Percentiles rank a stretch among this genome's conserved stretches.
Conservation (phyloP, 2,329 filamentous ascomycete species). For the Fulvia fulva region DNA sequence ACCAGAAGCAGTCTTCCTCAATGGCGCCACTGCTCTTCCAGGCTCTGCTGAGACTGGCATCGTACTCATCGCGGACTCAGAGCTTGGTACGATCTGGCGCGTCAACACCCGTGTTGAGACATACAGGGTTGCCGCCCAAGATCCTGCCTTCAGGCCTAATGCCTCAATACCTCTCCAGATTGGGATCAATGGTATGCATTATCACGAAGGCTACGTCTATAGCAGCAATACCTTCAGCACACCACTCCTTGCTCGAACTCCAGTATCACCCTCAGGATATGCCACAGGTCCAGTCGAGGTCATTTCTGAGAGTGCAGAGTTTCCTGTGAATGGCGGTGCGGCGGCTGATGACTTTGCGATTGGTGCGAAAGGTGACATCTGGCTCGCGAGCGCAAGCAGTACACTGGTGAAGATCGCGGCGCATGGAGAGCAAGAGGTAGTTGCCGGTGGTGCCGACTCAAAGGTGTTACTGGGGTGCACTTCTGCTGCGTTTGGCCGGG, state of each 20-base stretch:
- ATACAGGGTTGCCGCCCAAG: constrained; percentile 10
- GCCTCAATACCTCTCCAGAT: constrained; percentile 2
- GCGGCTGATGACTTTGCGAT: constrained; percentile 17
- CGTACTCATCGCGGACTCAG: constrained; percentile 13
- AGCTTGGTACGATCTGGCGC: constrained; percentile 10
- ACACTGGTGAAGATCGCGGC: constrained; percentile 15
- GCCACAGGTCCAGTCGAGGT: constrained; percentile 9
- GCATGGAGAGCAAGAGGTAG: constrained; percentile 5
- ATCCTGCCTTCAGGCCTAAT: constrained; percentile 19
- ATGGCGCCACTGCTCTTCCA: constrained; percentile 11
- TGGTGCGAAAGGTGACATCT: constrained; percentile 12
- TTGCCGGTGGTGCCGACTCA: constrained; percentile 10
- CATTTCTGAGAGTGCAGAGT: constrained; percentile 4
- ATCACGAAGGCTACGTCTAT: constrained; percentile 9
- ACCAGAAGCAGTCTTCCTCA: constrained; percentile 11
- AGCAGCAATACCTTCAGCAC: constrained; percentile 15
- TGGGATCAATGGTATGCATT: constrained; percentile 19
- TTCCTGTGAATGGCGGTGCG: constrained; percentile 1
- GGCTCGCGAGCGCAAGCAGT: constrained; percentile 15
- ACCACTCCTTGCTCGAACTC: constrained; percentile 10
- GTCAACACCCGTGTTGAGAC: constrained; percentile 7
- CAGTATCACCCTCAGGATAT: constrained; percentile 1
- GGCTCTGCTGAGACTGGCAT: not conserved
- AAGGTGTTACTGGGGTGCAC: constrained; percentile 12
- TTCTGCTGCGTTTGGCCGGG: constrained; percentile 15